Conservation (phyloP, 2,329 filamentous ascomycete species). For the Diaporthe caulivora region DNA sequence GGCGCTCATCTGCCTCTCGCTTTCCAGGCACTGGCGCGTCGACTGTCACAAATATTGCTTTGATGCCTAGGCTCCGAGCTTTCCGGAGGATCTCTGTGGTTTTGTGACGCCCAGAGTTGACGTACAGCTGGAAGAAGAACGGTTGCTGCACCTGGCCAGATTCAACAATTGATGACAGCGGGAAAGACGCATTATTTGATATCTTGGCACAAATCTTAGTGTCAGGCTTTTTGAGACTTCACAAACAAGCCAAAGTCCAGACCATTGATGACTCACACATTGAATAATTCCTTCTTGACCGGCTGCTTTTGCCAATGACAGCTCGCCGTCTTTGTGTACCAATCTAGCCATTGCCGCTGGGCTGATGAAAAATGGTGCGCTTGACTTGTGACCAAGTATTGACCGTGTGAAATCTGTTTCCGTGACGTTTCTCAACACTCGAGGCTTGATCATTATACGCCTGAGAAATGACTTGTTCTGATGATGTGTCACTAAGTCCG, state of each 20-base stretch:
- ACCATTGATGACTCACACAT: slow-evolving; percentile 50
- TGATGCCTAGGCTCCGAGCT: slow-evolving; percentile 61
- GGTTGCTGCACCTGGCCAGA: slow-evolving; percentile 51
- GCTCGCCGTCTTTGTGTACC: slow-evolving; percentile 65
- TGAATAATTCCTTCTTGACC: slow-evolving; percentile 61
- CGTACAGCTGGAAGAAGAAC: slow-evolving; percentile 69
- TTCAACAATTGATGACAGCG: slow-evolving; percentile 56
- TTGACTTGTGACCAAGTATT: slow-evolving; percentile 56
- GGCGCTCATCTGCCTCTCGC: slow-evolving; percentile 68
- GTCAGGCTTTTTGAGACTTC: accelerated
- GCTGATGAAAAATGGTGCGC: slow-evolving; percentile 61
- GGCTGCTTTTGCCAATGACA: slow-evolving; percentile 62
- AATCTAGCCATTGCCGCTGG: slow-evolving; percentile 64
- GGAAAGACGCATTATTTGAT: slow-evolving; percentile 64
- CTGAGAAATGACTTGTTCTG: slow-evolving; percentile 62
- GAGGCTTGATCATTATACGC: slow-evolving; percentile 65
- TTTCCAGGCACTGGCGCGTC: slow-evolving; percentile 68
- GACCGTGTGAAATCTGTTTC: slow-evolving; percentile 53
- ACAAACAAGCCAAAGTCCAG: background rate
- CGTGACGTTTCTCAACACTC: slow-evolving; percentile 61
- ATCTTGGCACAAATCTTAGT: slow-evolving; percentile 47
- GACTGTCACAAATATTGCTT: slow-evolving; percentile 64
- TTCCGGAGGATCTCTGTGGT: slow-evolving; percentile 59
- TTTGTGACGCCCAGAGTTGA: slow-evolving; percentile 63
- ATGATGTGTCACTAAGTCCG: slow-evolving; percentile 63